A percentile compares a stretch with the other conserved stretches of the same genome.
These are phyloP conservation scores for Scutellaria barbata DNA, from an alignment of 257 asterid genomes.

Conservation along the genomic window DNA sequence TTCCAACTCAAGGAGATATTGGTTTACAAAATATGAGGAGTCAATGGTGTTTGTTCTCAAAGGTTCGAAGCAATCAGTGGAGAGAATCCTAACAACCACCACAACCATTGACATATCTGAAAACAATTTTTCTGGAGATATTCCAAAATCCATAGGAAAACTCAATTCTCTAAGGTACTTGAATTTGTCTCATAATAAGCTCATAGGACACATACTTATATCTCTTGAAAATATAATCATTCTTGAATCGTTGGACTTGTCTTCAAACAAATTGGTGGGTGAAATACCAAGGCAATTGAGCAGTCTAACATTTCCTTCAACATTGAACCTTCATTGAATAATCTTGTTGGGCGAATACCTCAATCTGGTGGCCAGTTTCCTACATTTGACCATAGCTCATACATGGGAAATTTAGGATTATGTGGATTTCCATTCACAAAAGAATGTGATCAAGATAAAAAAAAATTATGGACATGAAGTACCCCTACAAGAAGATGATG, in stretches of 20 bases:
- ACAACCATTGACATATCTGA: no score
- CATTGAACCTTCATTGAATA: conserved; percentile 26
- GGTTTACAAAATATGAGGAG: background rate
- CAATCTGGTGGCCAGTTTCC: conserved; percentile 7
- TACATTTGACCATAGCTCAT: conserved; percentile 31
- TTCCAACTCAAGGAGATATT: background rate
- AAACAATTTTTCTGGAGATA: no score
- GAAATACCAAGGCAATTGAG: conserved; percentile 23
- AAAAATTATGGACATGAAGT: background rate
- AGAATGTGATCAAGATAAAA: background rate
- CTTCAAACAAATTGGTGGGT: conserved; percentile 28
- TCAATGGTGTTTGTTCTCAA: no score
- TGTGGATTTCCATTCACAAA: conserved; percentile 34
- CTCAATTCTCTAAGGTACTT: no score
- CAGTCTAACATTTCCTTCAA: conserved; percentile 22
- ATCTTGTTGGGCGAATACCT: conserved; percentile 29
- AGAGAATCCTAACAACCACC: no score
- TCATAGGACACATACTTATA: conserved; percentile 24
- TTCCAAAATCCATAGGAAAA: no score
- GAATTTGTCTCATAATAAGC: conserved; percentile 24
- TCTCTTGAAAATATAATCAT: no score
- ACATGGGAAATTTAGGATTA: conserved; percentile 24
- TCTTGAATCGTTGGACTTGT: conserved; percentile 39
- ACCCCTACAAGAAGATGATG: background rate
- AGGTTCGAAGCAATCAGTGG: no score